A percentile compares a stretch with the other conserved stretches of the same genome.
Evolutionary conservation across 768 basidiomycete species (phyloP).

Genomic region (Boletus subcaerulescens): DNA sequence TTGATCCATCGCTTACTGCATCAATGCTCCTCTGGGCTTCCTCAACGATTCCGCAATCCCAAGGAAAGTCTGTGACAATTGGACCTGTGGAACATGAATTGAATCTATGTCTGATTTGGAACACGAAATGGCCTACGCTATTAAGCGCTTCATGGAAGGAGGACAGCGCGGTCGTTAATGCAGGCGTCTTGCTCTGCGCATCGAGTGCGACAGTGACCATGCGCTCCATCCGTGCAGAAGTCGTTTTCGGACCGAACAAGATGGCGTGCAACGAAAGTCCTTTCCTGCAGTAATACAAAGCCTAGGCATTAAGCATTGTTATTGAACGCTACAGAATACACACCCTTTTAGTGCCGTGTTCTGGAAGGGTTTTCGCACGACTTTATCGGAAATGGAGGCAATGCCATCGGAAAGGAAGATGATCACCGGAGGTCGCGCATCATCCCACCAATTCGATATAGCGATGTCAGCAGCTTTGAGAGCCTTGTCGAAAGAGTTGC

Average conservation of each 20-base stretch:
- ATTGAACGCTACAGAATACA: background rate
- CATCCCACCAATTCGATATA: constrained; percentile 46
- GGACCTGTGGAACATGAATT: constrained; percentile 35
- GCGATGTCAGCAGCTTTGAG: constrained; percentile 33
- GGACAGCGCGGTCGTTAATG: constrained; percentile 33
- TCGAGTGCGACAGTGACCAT: constrained; percentile 51
- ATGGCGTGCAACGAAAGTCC: constrained; percentile 59
- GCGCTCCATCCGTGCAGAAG: constrained; percentile 30
- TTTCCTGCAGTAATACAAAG: constrained; percentile 34
- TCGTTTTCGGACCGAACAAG: constrained; percentile 43
- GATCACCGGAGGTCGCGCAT: constrained; percentile 45
- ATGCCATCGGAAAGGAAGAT: constrained; percentile 60
- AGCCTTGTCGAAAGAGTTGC: constrained; percentile 45
- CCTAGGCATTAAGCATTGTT: background rate
- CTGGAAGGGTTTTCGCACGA: constrained; percentile 37
- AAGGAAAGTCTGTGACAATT: constrained; percentile 52
- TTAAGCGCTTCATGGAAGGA: constrained; percentile 50
- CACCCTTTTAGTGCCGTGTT: constrained; percentile 41
- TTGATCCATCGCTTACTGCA: constrained; percentile 19
- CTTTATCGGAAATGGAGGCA: constrained; percentile 33
- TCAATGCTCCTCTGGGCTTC: constrained; percentile 48
- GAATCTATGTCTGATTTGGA: background rate
- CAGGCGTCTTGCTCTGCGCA: constrained; percentile 37
- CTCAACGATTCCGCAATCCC: constrained; percentile 56
- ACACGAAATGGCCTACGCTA: constrained; percentile 34